Evolutionary conservation across 805 yeast genomes (phyloP), one percentile per base, ranked within the genome.

Genomic region (Kluyveromyces dobzhanskii): DNA sequence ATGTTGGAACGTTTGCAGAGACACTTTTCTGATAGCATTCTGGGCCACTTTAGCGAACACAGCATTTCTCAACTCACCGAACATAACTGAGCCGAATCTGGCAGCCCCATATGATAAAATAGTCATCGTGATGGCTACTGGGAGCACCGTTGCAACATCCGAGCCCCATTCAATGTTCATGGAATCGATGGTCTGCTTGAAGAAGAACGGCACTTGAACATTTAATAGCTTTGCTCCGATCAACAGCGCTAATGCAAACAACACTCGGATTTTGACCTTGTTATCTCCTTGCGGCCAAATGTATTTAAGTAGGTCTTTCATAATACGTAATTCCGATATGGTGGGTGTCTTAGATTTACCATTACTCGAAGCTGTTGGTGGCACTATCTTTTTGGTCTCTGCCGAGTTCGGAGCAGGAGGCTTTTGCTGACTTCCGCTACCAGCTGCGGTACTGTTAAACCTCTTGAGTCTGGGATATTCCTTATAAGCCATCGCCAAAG

Each of bases 11-110:
- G 97, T 87, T 54, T 83, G 85, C 35, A 78, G 68, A 2, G 97
- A 95, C 26, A 92, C 97, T 39, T 80, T 73, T 57, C 86, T 76
- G 51, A 92, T 90, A 17, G 98, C 97, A 51, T 79, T 77, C 60
- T 92, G 98, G 10, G 96, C 94, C 23, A 92, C 98, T 18, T 82
- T 75, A 0, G 97, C 97, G 66, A 92, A 92, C 4, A 92, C 78
- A 0, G 98, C 98, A 57, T 92, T 92, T 50, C 97, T 69, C 45
- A 92, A 67, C 59, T 92, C 98, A 24, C 97, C 97, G 62, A 92
- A 85, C 12, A 92, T 62, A 2, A 90, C 95, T 3, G 97, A 82
- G 23, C 97, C 96, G 54, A 92, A 86, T 43, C 98, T 69, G 0
- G 97, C 94, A 13, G 84, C 78, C 40, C 98, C 98, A 56, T 92